Evolutionary conservation across 148 eudicot genomes (phyloP), one percentile per base, ranked within the genome.

Genomic region (Pouteria glomerata): DNA sequence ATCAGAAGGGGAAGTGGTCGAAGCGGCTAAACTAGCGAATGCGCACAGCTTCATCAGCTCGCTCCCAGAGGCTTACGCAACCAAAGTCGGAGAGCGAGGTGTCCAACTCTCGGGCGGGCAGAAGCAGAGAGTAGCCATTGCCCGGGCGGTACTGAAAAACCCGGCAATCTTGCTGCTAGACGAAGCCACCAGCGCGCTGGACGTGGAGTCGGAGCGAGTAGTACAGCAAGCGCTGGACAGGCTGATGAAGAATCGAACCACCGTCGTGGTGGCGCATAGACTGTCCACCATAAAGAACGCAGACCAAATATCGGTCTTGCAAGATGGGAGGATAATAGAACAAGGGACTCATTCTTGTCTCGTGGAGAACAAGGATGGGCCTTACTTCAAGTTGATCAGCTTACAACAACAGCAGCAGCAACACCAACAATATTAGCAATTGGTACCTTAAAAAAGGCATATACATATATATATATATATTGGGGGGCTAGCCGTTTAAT

Each of bases 41-140:
- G 99, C 96, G 0, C 97, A 96, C 65, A 79, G 80, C 55, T 96
- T 90, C 87, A 87, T 96, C 44, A 96, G 99, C 35, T 66, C 84
- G 64, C 99, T 96, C 65, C 99, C 99, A 0, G 90, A 90, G 69
- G 99, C 97, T 66, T 96, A 96, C 88, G 85, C 87, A 5, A 96
- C 99, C 24, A 88, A 75, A 74, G 99, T 96, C 8, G 99, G 99
- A 3, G 97, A 96, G 59, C 74, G 97, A 81, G 99, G 99, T 44
- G 86, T 96, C 0, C 96, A 96, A 64, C 84, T 96, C 15, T 92
- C 99, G 0, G 99, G 99, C 10, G 99, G 99, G 1, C 99, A 95
- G 66, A 95, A 91, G 83, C 99, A 95, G 76, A 79, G 99, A 63
- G 93, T 91, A 4, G 99, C 99, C 60, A 96, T 96, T 13, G 94